Base-by-base conservation (phyloP, 148 eudicot species). In the Heliosperma pusillum region DNA sequence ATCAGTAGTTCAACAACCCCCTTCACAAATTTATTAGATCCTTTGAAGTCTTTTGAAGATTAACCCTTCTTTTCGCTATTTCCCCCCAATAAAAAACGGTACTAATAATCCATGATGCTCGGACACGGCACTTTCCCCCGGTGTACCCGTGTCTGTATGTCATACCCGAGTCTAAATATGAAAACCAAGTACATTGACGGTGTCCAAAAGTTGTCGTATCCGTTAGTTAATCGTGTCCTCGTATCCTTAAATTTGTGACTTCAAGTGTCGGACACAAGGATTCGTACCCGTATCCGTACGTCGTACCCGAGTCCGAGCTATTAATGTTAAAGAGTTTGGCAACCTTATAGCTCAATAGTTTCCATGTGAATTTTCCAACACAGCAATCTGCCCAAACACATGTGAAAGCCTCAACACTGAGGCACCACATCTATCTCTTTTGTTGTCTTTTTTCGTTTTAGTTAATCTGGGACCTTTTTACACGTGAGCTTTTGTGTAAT, bases 381-480 rank as follows among this genome's bases (percentile, higher is more conserved):
- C 21, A 25, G 42, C 19, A 5, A 56, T 76, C 57, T 68, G 45
- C 44, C 69, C 10, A 62, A 70, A 70, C 73, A 70, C 80, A 70
- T 71, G 75, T 52, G 13, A 45, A 66, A 56, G 29, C 61, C 29
- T 76, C 10, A 10, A 42, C n/a, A 40, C 69, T 20, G 26, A 24
- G 60, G 11, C 55, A 22, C 58, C 21, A 21, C 72, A 1, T 50
- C 33, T 2, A 50, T 16, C 55, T 12, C 10, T 16, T 50, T 10
- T 50, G n/a, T 50, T 36, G 6, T 7, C 42, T 36, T 36, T 36
- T 36, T 50, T 11, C 15, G 12, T 13, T 50, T 50, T 0, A 3
- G 55, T 50, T 15, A 16, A 50, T 50, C 17, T n/a, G 27, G 25
- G 55, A 67, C 71, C 71, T 67, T 44, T 67, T 40, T 44, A 50